Conservation (phyloP, 2,329 filamentous ascomycete genomes). For the Volutella citrinella region DNA sequence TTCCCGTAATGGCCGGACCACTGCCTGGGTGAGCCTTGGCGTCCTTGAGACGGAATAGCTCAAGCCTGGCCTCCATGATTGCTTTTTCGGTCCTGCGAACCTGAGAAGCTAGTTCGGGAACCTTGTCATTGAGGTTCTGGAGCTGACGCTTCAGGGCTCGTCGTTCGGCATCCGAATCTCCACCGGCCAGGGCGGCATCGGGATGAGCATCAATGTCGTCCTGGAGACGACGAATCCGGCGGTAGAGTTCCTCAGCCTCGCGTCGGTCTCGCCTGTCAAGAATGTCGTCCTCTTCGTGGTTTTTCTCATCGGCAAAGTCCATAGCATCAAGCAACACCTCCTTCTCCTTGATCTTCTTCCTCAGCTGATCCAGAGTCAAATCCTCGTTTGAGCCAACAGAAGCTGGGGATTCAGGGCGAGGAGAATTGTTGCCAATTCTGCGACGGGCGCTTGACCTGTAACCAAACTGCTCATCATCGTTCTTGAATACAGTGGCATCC, state of each 20-base stretch:
- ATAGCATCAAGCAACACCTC: conserved; percentile 93
- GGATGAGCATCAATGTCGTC: conserved; percentile 94
- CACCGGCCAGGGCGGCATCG: conserved; percentile 63
- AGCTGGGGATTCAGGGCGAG: conserved; percentile 73
- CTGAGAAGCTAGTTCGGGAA: conserved; percentile 88
- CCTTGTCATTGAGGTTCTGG: conserved; percentile 81
- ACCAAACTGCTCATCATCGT: conserved; percentile 88
- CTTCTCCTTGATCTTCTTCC: conserved; percentile 91
- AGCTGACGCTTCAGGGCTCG: conserved; percentile 84
- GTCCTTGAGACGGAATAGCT: conserved; percentile 90
- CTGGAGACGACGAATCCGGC: conserved; percentile 85
- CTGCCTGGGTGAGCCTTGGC: conserved; percentile 86
- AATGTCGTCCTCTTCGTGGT: conserved; percentile 84
- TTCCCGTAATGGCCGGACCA: conserved; percentile 80
- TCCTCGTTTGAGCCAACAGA: conserved; percentile 75
- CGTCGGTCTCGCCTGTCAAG: conserved; percentile 86
- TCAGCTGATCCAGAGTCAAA: conserved; percentile 78
- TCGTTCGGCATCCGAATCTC: conserved; percentile 85
- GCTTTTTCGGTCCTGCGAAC: conserved; percentile 87
- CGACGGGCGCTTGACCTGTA: conserved; percentile 93
- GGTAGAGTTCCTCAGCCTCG: conserved; percentile 91
- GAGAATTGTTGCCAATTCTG: conserved; percentile 74
- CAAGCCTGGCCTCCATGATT: conserved; percentile 86
- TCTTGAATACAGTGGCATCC: conserved; percentile 94
- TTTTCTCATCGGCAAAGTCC: conserved; percentile 91